Base-by-base conservation (phyloP, 108 stramenopile species). In the Cylindrotheca fusiformis region DNA sequence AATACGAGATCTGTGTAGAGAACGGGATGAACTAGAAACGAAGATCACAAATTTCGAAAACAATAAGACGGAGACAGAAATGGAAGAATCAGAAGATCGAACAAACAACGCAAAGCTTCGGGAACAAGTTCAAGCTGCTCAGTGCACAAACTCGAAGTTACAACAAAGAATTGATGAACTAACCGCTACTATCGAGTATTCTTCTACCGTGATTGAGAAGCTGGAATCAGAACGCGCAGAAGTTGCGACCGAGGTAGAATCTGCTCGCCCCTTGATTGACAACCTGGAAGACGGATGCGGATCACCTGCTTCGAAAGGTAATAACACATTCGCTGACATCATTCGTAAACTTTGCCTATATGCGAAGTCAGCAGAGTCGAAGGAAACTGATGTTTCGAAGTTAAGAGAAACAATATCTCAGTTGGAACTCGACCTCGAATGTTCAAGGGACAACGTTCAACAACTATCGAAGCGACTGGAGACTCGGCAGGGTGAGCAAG, bases 1-100 rank as follows among this genome's bases (percentile, higher is more conserved):
- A 55, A 19, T 66, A 0, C 30, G 48, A 36, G 69, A 52, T 6
- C 63, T 80, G 17, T 54, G 56, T 55, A 55, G 48, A 25, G 83
- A 75, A 57, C 59, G 75, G 30, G 57, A 25, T 52, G 52, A 2
- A 2, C 63, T 76, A 6, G 60, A 64, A 33, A 53, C 45, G 28
- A 45, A 46, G 23, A 28, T 55, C 6, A 52, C 47, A 1, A 10
- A 55, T 17, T 24, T 60, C 23, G 48, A 60, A 28, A 51, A 22
- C 0, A 45, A 48, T 17, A 10, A 56, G 22, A 33, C 0, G 21
- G 18, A 3, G 0, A 21, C 27, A 29, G 58, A 36, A 46, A 24
- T 5, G 14, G 6, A 25, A 51, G 5, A 51, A 5, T n/a, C 50
- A 51, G 50, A 6, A 51, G 6, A n/a, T 51, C n/a, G 50, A 21